Evolutionary conservation across 441 rosid species (phyloP).

Genomic region (Gossypium gossypioides): DNA sequence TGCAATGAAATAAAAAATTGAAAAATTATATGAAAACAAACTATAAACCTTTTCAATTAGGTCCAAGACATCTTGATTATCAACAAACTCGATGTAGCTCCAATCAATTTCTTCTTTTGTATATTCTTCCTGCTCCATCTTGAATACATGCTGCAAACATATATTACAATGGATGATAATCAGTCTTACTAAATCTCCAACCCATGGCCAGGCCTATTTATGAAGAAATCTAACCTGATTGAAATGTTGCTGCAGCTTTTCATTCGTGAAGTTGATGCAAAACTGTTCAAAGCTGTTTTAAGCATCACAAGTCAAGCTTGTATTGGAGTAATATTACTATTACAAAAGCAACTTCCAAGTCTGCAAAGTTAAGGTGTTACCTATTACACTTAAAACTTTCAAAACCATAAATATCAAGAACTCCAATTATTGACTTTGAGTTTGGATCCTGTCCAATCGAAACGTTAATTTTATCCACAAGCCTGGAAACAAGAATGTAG

Average conservation of each 20-base stretch:
- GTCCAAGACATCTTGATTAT: conserved; percentile 97
- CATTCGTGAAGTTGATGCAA: conserved; percentile 98
- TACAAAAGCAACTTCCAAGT: background rate
- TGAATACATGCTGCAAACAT: conserved; percentile 84
- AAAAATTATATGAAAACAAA: background rate
- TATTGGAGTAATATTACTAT: background rate
- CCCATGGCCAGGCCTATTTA: conserved; percentile 11
- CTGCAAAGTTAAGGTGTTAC: conserved; percentile 27
- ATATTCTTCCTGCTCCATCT: conserved; percentile 99
- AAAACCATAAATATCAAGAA: conserved; percentile 96
- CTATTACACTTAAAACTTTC: conserved; percentile 97
- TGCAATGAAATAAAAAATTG: background rate
- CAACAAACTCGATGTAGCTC: conserved; percentile 99
- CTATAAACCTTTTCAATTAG: conserved; percentile 79
- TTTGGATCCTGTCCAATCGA: conserved; percentile 98
- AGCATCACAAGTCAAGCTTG: background rate
- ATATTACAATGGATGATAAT: conserved; percentile 15
- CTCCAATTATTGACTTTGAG: conserved; percentile 89
- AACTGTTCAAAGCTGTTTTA: conserved; percentile 86
- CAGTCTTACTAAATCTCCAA: conserved; percentile 8
- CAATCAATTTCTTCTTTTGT: conserved; percentile 97
- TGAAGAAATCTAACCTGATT: conserved; percentile 57
- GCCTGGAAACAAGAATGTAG: conserved; percentile 44
- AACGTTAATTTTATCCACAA: conserved; percentile 80
- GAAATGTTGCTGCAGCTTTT: conserved; percentile 98